Percentiles rank a stretch among this genome's conserved stretches.
These are phyloP conservation scores for Aulographum hederae DNA, from an alignment of 2,329 filamentous ascomycete species.

Conservation along the genomic window DNA sequence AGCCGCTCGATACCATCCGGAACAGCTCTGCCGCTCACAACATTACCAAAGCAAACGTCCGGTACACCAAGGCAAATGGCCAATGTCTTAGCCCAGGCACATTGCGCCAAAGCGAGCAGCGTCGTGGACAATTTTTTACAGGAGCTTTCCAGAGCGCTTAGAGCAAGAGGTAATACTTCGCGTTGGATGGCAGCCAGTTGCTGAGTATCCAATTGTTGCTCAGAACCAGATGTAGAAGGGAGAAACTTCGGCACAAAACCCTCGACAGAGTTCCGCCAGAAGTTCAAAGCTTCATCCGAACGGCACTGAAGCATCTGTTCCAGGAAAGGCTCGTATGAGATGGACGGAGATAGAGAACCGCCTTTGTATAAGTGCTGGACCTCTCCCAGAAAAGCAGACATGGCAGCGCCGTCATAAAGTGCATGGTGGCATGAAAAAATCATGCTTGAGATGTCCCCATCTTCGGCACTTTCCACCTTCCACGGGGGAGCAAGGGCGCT, in stretches of 20 bases:
- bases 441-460: conserved; percentile 13
- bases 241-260: too few relatives aligned
- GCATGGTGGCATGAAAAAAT: conserved; percentile 56
- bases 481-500: conserved; percentile 15
- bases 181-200: too few relatives aligned
- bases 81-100: conserved; percentile 52
- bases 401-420: conserved; percentile 69
- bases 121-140: conserved; percentile 15
- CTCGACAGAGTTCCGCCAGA: conserved; percentile 39
- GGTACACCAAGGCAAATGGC: conserved; percentile 32
- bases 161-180: too few relatives aligned
- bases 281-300: conserved; percentile 33
- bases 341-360: conserved; percentile 25
- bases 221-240: too few relatives aligned
- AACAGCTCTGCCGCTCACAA: conserved; percentile 60
- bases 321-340: conserved; percentile 47
- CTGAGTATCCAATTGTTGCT: too few relatives aligned
- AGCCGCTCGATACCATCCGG: conserved; percentile 48
- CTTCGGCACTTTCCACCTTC: conserved; percentile 12
- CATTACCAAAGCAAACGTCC: conserved; percentile 76
- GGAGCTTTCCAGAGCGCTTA: too few relatives aligned
- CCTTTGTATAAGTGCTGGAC: conserved; percentile 41
- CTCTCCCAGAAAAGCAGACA: conserved; percentile 50
- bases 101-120: conserved; percentile 49
- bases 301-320: conserved; percentile 33